Evolutionary conservation across 805 yeast species (phyloP).

Genomic region (Kodamaea restingae): DNA sequence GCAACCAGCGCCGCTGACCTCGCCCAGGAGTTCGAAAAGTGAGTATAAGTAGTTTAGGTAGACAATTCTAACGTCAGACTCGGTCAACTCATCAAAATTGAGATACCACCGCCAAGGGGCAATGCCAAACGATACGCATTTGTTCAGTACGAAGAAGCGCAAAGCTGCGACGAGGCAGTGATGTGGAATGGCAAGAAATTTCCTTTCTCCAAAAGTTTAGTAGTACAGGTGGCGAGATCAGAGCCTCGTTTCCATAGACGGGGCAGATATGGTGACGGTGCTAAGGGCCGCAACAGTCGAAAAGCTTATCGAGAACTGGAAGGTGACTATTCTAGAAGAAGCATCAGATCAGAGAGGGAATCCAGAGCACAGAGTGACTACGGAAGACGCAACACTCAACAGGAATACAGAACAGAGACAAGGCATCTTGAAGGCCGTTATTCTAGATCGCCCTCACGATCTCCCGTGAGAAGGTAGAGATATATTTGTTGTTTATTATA

Average conservation of each 20-base stretch:
- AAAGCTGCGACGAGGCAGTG: slow-evolving; percentile 54
- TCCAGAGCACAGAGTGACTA: not conserved
- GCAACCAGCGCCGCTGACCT: slow-evolving; percentile 54
- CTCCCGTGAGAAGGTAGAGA: slow-evolving; percentile 12
- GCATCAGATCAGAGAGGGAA: not conserved
- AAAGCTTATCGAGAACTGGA: no score
- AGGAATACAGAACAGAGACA: not conserved
- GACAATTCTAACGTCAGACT: slow-evolving; percentile 31
- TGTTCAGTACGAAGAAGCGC: slow-evolving; percentile 51
- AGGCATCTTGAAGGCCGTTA: slow-evolving; percentile 23
- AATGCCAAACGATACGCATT: slow-evolving; percentile 62
- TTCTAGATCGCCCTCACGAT: slow-evolving; percentile 36
- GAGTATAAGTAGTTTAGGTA: slow-evolving; percentile 25
- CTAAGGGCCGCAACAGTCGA: not conserved
- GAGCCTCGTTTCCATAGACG: slow-evolving; percentile 41
- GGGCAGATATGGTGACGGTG: no score
- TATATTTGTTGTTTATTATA: not conserved
- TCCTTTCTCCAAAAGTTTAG: slow-evolving; percentile 41
- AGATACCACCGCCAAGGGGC: slow-evolving; percentile 59
- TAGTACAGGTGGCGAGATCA: slow-evolving; percentile 54
- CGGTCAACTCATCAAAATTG: slow-evolving; percentile 56
- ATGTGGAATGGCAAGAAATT: slow-evolving; percentile 44
- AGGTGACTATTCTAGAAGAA: not conserved
- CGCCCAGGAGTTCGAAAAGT: slow-evolving; percentile 60
- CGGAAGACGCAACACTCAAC: not conserved